Conservation (phyloP, 371 early-diverging fungal species). For the Mortierella sp. region DNA sequence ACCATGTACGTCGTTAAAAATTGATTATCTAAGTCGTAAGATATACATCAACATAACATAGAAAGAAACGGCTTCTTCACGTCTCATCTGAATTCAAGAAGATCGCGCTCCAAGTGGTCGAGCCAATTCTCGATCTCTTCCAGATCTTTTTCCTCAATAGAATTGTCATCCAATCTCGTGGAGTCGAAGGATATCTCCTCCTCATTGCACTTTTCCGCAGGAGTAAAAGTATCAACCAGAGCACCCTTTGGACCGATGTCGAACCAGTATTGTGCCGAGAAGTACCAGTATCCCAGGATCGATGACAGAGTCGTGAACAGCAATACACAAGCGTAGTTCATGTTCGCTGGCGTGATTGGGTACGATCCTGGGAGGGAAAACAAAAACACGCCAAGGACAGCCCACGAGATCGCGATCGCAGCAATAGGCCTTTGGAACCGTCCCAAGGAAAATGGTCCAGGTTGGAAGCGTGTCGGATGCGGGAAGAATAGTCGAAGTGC, state of each 20-base stretch:
- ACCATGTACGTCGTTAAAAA: too few species aligned
- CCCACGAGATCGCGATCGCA: constrained; percentile 14
- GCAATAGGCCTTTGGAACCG: constrained; percentile 12
- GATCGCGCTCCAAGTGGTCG: constrained; percentile 31
- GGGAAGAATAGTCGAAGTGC: constrained; percentile 34
- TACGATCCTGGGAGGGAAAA: constrained; percentile 21
- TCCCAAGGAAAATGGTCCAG: constrained; percentile 37
- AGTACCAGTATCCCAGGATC: constrained; percentile 32
- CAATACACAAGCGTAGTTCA: constrained; percentile 40
- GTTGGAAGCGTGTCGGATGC: constrained; percentile 26
- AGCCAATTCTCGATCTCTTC: constrained; percentile 48
- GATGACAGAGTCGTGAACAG: constrained; percentile 10
- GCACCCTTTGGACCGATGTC: background rate
- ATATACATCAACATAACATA: too few species aligned
- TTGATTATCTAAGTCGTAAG: too few species aligned
- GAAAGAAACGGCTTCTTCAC: background rate
- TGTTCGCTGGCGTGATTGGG: constrained; percentile 28
- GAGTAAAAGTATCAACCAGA: background rate
- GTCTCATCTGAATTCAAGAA: constrained; percentile 3
- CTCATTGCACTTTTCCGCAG: background rate
- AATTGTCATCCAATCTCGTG: background rate
- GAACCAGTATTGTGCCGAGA: constrained; percentile 35
- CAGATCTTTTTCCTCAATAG: constrained; percentile 20
- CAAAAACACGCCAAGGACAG: constrained; percentile 7
- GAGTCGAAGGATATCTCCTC: background rate